phyloP scores from a whole-genome alignment of 257 asterid species.

The Solanum raphanifolium region DNA sequence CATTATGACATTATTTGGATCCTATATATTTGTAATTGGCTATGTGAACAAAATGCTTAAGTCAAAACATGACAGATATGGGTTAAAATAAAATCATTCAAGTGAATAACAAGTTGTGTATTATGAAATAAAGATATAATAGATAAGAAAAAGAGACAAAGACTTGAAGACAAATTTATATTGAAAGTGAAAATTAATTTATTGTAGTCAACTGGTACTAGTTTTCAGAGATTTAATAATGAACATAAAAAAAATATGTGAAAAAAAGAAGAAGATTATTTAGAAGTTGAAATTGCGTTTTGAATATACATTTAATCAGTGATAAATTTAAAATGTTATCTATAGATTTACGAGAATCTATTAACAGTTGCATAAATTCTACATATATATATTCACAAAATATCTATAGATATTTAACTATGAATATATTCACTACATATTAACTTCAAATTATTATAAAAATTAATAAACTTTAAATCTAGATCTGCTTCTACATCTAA shows the following conservation, averaged over 20 bases:
- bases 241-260: background rate
- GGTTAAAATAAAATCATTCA: background rate
- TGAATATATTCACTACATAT: too few relatives aligned
- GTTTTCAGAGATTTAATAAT: background rate
- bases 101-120: background rate
- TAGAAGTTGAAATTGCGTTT: background rate
- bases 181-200: too few relatives aligned
- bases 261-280: background rate
- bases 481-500: too few relatives aligned
- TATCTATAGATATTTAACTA: too few relatives aligned
- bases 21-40: background rate
- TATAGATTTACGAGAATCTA: too few relatives aligned
- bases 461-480: too few relatives aligned
- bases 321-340: background rate
- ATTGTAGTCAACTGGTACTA: too few relatives aligned
- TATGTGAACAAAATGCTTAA: background rate
- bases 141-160: background rate
- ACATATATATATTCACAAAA: too few relatives aligned
- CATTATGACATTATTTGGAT: background rate
- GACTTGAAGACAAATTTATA: background rate
- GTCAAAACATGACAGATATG: background rate
- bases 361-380: background rate
- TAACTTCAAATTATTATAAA: too few relatives aligned
- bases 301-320: background rate
- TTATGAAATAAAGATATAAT: background rate